Base-by-base conservation (phyloP, 2,329 filamentous ascomycete genomes). In the Pseudofabraea citricarpa region DNA sequence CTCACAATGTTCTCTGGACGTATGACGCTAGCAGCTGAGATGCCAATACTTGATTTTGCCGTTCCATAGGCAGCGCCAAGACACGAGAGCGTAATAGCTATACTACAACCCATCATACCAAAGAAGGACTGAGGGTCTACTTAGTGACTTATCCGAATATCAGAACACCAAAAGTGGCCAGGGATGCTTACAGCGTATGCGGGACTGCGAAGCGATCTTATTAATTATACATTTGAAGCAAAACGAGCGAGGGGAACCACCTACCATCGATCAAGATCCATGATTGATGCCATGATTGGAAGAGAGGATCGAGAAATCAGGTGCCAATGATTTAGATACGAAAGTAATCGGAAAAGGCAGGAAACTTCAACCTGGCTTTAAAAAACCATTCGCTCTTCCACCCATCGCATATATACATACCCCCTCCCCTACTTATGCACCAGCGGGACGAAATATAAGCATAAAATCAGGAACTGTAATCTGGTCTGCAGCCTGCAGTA, bases 1-100 rank as follows among this genome's bases (percentile, higher is more conserved):
- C 95, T 95, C 68, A 97, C 90, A 68, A 97, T 95, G 69, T 96
- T 75, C 68, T 97, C 93, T 67, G 93, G 93, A 68, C 90, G 81
- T 59, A 97, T 80, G 60, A 97, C 90, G 85, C 90, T 90, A 85
- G 95, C 95, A 59, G 90, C 87, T 55, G 89, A 87, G 64, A 97
- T 94, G 77, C 91, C 91, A 56, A 97, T 90, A 73, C 90, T 90
- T 61, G 91, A 91, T 81, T 97, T 98, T 66, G 91, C 91, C 58
- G 93, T 97, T 70, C 91, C 91, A 73, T 97, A 97, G 56, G 91
- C 89, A 63, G 91, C 91, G 65, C 91, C 90, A 57, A 59, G 44
- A 13, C 45, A 91, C 67, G 88, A 93, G 77, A 95, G 94, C 64
- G 94, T 85, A 64, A 95, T 94, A 69, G 89, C 87, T 55, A 81